Base-by-base conservation (phyloP, 768 basidiomycete species). In the Crepidotus variabilis region DNA sequence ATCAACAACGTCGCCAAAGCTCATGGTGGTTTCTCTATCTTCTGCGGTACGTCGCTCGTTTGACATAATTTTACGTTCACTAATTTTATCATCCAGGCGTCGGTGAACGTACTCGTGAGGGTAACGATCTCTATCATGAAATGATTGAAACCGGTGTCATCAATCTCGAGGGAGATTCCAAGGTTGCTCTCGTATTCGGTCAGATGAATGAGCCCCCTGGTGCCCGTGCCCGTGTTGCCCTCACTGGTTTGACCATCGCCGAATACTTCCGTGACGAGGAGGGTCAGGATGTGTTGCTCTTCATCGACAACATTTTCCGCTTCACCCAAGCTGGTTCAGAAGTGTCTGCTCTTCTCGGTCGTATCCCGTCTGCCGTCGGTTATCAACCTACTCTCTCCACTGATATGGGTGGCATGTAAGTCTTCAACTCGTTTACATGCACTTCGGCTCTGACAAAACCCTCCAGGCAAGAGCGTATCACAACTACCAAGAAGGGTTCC, bases 231-330 rank as follows among this genome's bases (percentile, higher is more conserved):
- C 97, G 97, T 90, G 97, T 99, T 68, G 97, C 97, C 62, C 87
- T 99, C 67, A 98, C 97, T 66, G 97, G 97, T 76, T 80, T 99
- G 58, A 99, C 97, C 71, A 98, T 98, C 66, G 97, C 97, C 63
- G 97, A 99, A 79, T 99, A 98, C 81, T 99, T 99, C 97, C 95
- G 97, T 87, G 97, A 99, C 68, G 96, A 98, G 80, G 96, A 99
- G 80, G 97, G 97, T 62, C 97, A 99, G 77, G 97, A 99, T 75
- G 97, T 99, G 82, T 84, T 99, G 72, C 88, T 99, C 71, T 99
- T 99, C 85, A 99, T 99, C 72, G 97, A 99, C 90, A 99, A 99
- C 87, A 99, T 99, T 78, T 99, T 99, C 97, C 95, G 97, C 72
- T 99, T 99, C 92, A 99, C 97, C 66, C 97, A 98, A 76, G 97